These are phyloP conservation scores for Dactylonectria macrodidyma DNA, from an alignment of 2,329 filamentous ascomycete species.

Conservation along the genomic window DNA sequence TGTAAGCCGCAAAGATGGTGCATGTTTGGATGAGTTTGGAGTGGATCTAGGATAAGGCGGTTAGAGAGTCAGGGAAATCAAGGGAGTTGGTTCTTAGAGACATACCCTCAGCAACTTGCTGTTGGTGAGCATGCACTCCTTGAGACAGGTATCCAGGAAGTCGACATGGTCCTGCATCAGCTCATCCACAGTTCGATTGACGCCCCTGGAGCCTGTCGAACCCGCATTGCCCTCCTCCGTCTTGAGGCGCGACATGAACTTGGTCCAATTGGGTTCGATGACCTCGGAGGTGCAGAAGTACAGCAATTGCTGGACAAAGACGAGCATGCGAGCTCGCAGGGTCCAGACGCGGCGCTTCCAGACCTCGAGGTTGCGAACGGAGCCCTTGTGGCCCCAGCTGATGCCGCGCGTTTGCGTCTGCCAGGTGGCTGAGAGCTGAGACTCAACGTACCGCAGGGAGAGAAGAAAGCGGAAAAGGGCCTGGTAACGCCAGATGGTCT, in stretches of 20 bases:
- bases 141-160: slow-evolving; percentile 96
- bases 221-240: slow-evolving; percentile 63
- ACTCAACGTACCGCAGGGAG: slow-evolving; percentile 90
- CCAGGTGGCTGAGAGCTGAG: slow-evolving; percentile 89
- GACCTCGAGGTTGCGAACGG: slow-evolving; percentile 81
- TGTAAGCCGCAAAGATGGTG: slow-evolving; percentile 93
- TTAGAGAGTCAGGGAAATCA: slow-evolving; percentile 30
- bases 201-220: slow-evolving; percentile 48
- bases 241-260: slow-evolving; percentile 89
- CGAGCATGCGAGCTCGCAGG: slow-evolving; percentile 91
- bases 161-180: slow-evolving; percentile 99
- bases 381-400: slow-evolving; percentile 87
- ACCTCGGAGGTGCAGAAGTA: slow-evolving; percentile 99
- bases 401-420: slow-evolving; percentile 86
- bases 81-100: slow-evolving; percentile 26
- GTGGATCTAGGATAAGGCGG: slow-evolving; percentile 78
- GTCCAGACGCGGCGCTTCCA: slow-evolving; percentile 97
- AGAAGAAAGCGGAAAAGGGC: slow-evolving; percentile 95
- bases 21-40: slow-evolving; percentile 97
- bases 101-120: slow-evolving; percentile 90
- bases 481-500: slow-evolving; percentile 97
- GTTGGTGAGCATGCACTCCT: slow-evolving; percentile 99
- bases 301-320: slow-evolving; percentile 95
- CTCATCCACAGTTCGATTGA: slow-evolving; percentile 88
- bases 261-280: slow-evolving; percentile 97